A percentile compares a stretch with the other conserved stretches of the same genome.
Conservation (phyloP, 2,329 filamentous ascomycete species). For the Xylariaceae sp. region DNA sequence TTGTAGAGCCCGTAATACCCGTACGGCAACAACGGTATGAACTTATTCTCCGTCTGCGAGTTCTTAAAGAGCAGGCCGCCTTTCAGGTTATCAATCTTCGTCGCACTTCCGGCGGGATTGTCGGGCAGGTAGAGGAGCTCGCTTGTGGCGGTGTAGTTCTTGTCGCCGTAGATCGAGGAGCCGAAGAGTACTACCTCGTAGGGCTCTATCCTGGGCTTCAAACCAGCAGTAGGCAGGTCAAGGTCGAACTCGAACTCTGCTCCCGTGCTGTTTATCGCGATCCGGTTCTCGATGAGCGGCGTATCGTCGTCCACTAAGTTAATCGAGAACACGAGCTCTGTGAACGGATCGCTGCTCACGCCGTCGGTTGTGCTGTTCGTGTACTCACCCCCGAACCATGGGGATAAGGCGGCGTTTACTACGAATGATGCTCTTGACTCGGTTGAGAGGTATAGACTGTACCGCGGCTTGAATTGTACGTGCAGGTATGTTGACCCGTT, state of each 20-base stretch:
- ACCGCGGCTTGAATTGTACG: slow-evolving; percentile 53
- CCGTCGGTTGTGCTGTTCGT: slow-evolving; percentile 35
- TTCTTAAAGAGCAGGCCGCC: slow-evolving; percentile 52
- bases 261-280: slow-evolving; percentile 46
- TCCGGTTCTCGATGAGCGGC: slow-evolving; percentile 43
- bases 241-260: slow-evolving; percentile 49
- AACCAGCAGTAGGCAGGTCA: too few relatives aligned
- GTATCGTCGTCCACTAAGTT: slow-evolving; percentile 40
- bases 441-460: slow-evolving; percentile 54
- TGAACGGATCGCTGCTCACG: slow-evolving; percentile 32
- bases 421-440: slow-evolving; percentile 52
- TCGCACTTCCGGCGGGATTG: slow-evolving; percentile 51
- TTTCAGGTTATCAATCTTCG: slow-evolving; percentile 53
- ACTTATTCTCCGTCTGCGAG: slow-evolving; percentile 43
- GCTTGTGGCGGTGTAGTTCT: slow-evolving; percentile 46
- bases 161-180: slow-evolving; percentile 39
- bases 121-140: slow-evolving; percentile 52
- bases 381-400: slow-evolving; percentile 49
- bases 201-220: slow-evolving; percentile 46
- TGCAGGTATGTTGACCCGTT: slow-evolving; percentile 47
- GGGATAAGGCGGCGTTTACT: slow-evolving; percentile 51
- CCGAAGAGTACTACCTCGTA: slow-evolving; percentile 50
- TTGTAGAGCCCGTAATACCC: slow-evolving; percentile 54
- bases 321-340: slow-evolving; percentile 47
- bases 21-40: slow-evolving; percentile 52